phyloP scores from a whole-genome alignment of 108 stramenopile genomes.

The Thalassiosira profunda region DNA sequence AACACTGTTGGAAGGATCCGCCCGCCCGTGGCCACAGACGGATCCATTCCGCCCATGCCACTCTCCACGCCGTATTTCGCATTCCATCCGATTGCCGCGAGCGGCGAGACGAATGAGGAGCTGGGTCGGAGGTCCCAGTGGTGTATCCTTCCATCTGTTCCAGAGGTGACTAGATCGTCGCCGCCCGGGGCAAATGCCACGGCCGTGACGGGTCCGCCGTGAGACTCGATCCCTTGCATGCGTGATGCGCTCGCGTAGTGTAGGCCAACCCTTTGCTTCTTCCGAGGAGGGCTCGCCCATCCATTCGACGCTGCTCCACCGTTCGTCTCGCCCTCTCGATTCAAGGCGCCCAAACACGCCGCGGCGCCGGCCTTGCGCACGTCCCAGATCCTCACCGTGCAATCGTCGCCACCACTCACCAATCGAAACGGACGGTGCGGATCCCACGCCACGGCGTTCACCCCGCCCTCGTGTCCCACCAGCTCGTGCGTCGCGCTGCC shows the following conservation, averaged over 20 bases:
- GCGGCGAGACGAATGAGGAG: slow-evolving; percentile 46
- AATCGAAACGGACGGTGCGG: slow-evolving; percentile 57
- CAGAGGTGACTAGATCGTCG: slow-evolving; percentile 59
- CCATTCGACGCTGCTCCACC: background rate
- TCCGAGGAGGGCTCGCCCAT: slow-evolving; percentile 25
- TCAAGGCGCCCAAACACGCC: slow-evolving; percentile 67
- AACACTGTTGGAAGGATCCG: slow-evolving; percentile 20
- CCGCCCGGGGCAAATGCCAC: slow-evolving; percentile 66
- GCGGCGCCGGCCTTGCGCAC: slow-evolving; percentile 69
- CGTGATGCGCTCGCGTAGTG: slow-evolving; percentile 9
- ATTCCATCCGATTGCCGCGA: slow-evolving; percentile 6
- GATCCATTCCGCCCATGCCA: slow-evolving; percentile 10
- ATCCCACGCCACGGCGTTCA: slow-evolving; percentile 71
- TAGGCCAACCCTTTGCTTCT: slow-evolving; percentile 8
- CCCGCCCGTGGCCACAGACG: slow-evolving; percentile 22
- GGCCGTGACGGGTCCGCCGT: slow-evolving; percentile 55
- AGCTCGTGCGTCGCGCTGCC: slow-evolving; percentile 77
- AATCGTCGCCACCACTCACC: slow-evolving; percentile 71
- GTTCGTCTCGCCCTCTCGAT: slow-evolving; percentile 35
- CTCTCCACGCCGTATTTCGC: background rate
- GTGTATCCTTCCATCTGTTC: slow-evolving; percentile 55
- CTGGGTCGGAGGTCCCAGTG: slow-evolving; percentile 77
- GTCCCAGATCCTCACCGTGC: slow-evolving; percentile 80
- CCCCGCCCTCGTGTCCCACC: slow-evolving; percentile 64
- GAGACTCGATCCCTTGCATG: slow-evolving; percentile 43